Base-by-base conservation (phyloP, 2,329 filamentous ascomycete genomes). In the Xylariaceae sp. region DNA sequence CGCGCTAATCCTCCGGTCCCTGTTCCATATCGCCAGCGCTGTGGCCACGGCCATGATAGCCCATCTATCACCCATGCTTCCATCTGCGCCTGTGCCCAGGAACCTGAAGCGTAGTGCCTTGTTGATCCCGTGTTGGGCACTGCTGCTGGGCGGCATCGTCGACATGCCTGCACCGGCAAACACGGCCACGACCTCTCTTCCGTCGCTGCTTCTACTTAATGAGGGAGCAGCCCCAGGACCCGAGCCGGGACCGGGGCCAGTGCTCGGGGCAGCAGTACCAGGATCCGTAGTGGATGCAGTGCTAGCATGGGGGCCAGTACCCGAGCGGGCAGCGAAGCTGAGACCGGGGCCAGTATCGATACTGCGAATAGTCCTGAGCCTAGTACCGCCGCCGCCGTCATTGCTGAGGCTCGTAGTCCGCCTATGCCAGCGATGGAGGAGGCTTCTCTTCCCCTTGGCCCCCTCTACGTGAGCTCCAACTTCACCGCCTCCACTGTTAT, bases 21-120 rank as follows among this genome's bases (percentile, higher is more conserved):
- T 35, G 21, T 56, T 48, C 50, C 52, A 66, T 12, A 63, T 57
- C 11, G 51, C 52, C 36, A 67, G 43, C 19, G 56, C 62, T 34
- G 65, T 62, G 5, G 59, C 52, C 7, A 67, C 65, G 1, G 66
- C 62, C 64, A 68, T 68, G 12, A 68, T 47, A 1, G 61, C 59
- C 63, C 64, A 70, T 14, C 63, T 51, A 42, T 65, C 60, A 9
- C 67, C 68, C 9, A 70, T 52, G 13, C 54, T 46, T 1, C 67
- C 66, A 6, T 55, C 55, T 9, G 52, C 51, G 1, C 66, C 68
- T 1, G 54, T 60, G 5, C 67, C 66, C 5, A 65, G 40, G 46
- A 69, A 71, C 12, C 50, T 43, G 44, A 70, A 70, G 40, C 56
- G 56, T 21, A 60, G 46, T n/a, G 48, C 45, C 52, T 66, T 64